These are phyloP conservation scores for Neofusicoccum sp. DNA, from an alignment of 2,329 filamentous ascomycete species.

Conservation along the genomic window DNA sequence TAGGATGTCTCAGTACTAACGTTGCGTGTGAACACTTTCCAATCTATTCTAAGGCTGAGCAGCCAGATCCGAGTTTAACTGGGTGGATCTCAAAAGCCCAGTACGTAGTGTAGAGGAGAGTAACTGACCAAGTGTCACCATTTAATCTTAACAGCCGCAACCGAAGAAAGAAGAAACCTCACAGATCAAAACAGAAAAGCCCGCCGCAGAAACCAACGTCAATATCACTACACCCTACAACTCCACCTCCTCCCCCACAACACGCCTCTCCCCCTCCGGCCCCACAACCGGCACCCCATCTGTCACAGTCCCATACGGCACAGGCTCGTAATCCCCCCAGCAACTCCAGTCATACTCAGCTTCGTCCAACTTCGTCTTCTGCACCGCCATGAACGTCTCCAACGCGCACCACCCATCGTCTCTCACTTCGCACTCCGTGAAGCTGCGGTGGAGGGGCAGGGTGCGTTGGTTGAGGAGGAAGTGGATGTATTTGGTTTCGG, in stretches of 20 bases:
- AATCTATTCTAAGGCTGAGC: too few species aligned
- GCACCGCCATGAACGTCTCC: constrained; percentile 62
- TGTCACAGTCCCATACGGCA: constrained; percentile 49
- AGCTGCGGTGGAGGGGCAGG: constrained; percentile 64
- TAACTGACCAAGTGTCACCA: too few species aligned
- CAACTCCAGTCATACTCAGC: constrained; percentile 67
- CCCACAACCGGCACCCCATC: constrained; percentile 47
- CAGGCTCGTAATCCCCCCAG: constrained; percentile 55
- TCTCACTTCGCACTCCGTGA: constrained; percentile 62
- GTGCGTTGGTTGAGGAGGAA: constrained; percentile 74
- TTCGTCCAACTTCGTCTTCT: constrained; percentile 57
- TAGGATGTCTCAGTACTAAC: too few species aligned
- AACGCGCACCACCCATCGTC: constrained; percentile 78
- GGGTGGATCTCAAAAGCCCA: too few species aligned
- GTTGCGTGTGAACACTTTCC: too few species aligned
- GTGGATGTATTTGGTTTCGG: constrained; percentile 67
- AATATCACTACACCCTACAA: too few species aligned
- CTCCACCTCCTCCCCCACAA: neutral
- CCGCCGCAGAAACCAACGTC: too few species aligned
- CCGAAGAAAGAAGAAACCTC: too few species aligned
- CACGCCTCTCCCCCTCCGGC: neutral
- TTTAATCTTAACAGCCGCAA: too few species aligned
- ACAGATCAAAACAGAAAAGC: too few species aligned
- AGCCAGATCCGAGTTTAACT: too few species aligned
- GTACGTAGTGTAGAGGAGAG: too few species aligned